Conservation (phyloP, 139 green algal genomes). For the Pleodorina starrii region DNA sequence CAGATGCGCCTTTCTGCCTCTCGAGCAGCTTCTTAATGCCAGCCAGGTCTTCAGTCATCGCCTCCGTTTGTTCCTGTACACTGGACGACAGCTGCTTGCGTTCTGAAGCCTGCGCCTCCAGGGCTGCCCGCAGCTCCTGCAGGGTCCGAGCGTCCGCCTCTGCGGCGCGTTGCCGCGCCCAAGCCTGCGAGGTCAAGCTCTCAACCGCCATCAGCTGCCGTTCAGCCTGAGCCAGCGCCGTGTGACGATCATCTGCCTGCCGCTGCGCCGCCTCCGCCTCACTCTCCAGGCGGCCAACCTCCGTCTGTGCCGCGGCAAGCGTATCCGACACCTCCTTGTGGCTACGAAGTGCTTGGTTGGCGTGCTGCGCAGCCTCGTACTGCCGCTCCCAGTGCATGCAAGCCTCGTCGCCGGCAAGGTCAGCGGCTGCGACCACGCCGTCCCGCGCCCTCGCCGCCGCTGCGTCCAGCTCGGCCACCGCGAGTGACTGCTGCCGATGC, state of each 20-base stretch:
- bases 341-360: neutral
- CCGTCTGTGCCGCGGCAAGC: neutral
- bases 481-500: neutral
- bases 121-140: constrained; percentile 16
- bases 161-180: neutral
- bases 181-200: neutral
- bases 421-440: neutral
- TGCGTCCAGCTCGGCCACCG: neutral
- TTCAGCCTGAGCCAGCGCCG: neutral
- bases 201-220: neutral
- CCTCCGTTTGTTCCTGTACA: constrained; percentile 63
- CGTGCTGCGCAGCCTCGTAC: neutral
- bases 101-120: constrained; percentile 69
- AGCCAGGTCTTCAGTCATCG: constrained; percentile 53
- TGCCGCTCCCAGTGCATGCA: neutral
- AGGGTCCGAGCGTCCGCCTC: neutral
- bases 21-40: neutral
- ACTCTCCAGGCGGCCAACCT: neutral
- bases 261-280: neutral
- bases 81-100: constrained; percentile 78
- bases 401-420: neutral
- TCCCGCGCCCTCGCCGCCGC: neutral
- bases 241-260: neutral
- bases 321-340: neutral
- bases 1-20: neutral